A percentile compares a stretch with the other conserved stretches of the same genome.
Evolutionary conservation across 345 rosid species (phyloP).

Genomic region (Arabis alpina): DNA sequence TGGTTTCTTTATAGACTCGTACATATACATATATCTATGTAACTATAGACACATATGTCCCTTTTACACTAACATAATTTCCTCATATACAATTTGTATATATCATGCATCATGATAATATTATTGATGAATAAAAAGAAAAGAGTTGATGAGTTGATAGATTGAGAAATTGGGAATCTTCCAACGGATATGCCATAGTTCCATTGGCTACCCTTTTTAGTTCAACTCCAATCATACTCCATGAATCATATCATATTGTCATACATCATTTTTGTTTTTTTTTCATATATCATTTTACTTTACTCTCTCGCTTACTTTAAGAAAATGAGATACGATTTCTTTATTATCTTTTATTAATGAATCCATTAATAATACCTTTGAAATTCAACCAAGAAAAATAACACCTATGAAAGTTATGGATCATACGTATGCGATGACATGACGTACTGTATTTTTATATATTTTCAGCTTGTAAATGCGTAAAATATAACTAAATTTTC

Average conservation of each 20-base stretch:
- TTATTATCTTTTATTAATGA: neutral
- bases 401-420: slow-evolving; percentile 5
- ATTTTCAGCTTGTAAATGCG: neutral
- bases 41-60: slow-evolving; percentile 7
- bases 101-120: slow-evolving; percentile 12
- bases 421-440: slow-evolving; percentile 34
- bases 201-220: slow-evolving; percentile 32
- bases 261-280: neutral
- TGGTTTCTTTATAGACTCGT: slow-evolving; percentile 32
- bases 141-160: slow-evolving; percentile 7
- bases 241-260: slow-evolving; percentile 16
- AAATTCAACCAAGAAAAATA: neutral
- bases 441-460: neutral
- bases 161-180: slow-evolving; percentile 36
- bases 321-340: slow-evolving; percentile 17
- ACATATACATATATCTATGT: slow-evolving; percentile 12
- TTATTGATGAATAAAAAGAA: neutral
- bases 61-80: slow-evolving; percentile 12
- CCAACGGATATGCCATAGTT: slow-evolving; percentile 36
- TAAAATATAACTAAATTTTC: neutral
- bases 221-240: slow-evolving; percentile 36
- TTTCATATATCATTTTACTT: slow-evolving; percentile 20
- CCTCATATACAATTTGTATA: neutral
- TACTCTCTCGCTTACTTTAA: slow-evolving; percentile 30
- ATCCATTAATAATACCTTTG: slow-evolving; percentile 9